Base-by-base conservation (phyloP, 148 eudicot genomes). In the Arbutus unedo region DNA sequence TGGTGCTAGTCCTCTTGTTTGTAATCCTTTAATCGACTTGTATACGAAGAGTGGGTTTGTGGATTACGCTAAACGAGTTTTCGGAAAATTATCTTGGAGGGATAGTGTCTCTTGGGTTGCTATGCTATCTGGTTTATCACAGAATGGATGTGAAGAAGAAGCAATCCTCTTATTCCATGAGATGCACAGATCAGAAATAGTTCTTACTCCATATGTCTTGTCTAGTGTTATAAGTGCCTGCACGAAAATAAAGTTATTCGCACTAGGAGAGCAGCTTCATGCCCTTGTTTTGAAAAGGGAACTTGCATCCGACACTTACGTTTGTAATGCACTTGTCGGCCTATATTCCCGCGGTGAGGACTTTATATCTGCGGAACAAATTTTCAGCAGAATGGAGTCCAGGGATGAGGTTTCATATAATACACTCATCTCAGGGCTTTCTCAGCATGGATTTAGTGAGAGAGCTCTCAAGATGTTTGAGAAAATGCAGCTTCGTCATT, bases 41-140 rank as follows among this genome's bases (percentile, higher is more conserved):
- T 96, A 96, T 81, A 80, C 94, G 0, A 96, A 92, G 88, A 89
- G 87, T 82, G 94, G 95, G 74, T 77, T 78, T 60, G 60, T 93
- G 49, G 86, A 82, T 62, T 85, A 86, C 84, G 97, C 98, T 41
- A 86, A 85, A 84, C 74, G 59, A 47, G 87, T 94, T 49, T 94
- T 96, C 77, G 85, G 86, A 14, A 79, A 78, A 57, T 77, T 94
- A 83, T 50, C 44, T 68, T 82, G 82, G 45, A 87, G 86, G 84
- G 95, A 94, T 86, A 96, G 82, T 89, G 95, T 91, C 19, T 89
- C 99, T 56, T 96, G 98, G 98, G 97, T 94, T 85, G 95, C 98
- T 81, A 93, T 96, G 90, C 89, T 96, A 83, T 96, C 98, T 66
- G 98, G 98, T 55, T 90, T 94, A 66, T 92, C 98, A 78, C 88